These are phyloP conservation scores for Canavalia ensiformis DNA, from an alignment of 306 rosid genomes.

Conservation along the genomic window DNA sequence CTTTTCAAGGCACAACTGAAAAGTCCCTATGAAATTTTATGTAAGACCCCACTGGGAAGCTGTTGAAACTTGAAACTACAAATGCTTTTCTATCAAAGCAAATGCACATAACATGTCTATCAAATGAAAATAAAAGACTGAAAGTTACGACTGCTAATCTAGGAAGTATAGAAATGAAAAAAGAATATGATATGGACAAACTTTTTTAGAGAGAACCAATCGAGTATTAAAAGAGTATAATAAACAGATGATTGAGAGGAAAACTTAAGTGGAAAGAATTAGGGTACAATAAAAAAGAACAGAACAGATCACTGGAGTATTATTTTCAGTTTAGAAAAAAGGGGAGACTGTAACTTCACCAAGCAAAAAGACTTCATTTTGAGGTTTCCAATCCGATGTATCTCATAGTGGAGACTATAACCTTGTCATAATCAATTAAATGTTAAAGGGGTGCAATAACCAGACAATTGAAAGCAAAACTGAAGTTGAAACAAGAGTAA, in stretches of 20 bases:
- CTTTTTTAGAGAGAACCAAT: background rate
- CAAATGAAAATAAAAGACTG: background rate
- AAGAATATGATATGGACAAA: conserved; percentile 12
- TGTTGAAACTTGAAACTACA: background rate
- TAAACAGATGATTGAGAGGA: background rate
- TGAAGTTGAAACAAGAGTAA: background rate
- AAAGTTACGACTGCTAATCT: background rate
- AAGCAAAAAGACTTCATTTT: too few species aligned
- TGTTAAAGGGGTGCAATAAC: background rate
- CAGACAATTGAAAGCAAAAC: background rate
- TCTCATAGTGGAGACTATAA: background rate
- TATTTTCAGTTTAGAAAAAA: background rate
- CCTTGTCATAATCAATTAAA: background rate
- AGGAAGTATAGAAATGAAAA: conserved; percentile 1
- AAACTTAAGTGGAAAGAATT: background rate
- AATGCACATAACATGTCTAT: background rate
- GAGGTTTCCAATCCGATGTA: background rate
- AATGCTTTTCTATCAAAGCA: background rate
- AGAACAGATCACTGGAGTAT: background rate
- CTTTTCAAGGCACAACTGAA: background rate
- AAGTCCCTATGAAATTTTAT: background rate
- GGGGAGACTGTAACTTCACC: too few species aligned
- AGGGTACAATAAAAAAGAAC: background rate
- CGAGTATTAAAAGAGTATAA: background rate
- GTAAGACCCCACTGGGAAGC: background rate